These are phyloP conservation scores for Lathyrus sativus DNA, from an alignment of 306 rosid genomes.

Conservation along the genomic window DNA sequence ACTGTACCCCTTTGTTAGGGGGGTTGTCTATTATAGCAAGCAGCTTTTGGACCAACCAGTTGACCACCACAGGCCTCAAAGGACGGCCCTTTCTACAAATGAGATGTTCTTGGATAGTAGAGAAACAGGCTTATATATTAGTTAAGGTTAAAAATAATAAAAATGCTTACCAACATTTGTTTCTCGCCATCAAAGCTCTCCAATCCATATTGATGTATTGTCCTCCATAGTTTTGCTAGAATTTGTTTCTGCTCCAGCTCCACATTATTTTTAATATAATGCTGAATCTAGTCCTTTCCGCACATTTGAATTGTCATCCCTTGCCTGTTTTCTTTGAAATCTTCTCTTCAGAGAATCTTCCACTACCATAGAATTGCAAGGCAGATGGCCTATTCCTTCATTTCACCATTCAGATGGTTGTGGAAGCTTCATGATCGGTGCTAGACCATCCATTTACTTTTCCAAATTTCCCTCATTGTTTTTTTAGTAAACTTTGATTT, in stretches of 20 bases:
- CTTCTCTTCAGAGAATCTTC: constrained; percentile 11
- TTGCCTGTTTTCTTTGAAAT: constrained; percentile 10
- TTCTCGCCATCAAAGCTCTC: constrained; percentile 1
- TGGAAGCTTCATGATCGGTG: constrained; percentile 3
- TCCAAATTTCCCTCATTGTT: constrained; percentile 9
- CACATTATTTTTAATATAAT: background rate
- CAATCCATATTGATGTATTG: constrained; percentile 1
- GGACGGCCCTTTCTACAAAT: background rate
- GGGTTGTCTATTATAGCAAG: background rate
- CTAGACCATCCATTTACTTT: constrained; percentile 1
- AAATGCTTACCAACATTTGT: background rate
- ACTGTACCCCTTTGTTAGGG: constrained; percentile 11
- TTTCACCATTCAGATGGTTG: constrained; percentile 12
- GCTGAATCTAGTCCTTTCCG: background rate
- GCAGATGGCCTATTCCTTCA: background rate
- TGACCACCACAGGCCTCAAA: constrained; percentile 1
- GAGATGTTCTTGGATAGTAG: background rate
- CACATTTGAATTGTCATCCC: background rate
- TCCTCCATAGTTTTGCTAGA: constrained; percentile 15
- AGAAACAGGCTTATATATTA: too few relatives aligned
- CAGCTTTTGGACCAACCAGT: constrained; percentile 27
- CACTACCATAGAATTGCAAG: constrained; percentile 14
- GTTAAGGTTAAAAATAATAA: constrained; percentile 8
- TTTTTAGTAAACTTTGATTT: constrained; percentile 21
- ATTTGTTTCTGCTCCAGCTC: background rate